Evolutionary conservation across 441 rosid genomes (phyloP), one percentile per base, ranked within the genome.

Genomic region (Eruca vesicaria): DNA sequence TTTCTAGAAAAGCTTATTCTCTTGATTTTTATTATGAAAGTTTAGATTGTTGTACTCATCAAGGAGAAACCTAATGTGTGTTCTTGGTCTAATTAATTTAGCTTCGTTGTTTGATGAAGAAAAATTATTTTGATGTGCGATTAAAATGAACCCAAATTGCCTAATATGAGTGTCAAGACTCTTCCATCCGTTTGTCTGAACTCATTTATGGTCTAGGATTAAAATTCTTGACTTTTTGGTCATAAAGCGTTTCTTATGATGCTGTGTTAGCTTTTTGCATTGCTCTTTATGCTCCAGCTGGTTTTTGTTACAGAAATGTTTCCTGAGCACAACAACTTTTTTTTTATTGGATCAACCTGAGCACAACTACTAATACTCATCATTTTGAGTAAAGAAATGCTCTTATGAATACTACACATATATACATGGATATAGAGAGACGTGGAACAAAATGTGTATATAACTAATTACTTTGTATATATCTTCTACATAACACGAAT

Each of bases 401-500:
- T 61, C 35, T 33, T 15, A 11, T 16, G 55, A 69, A 6, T 58
- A 59, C 10, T 21, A 59, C 28, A 31, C 8, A 57, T 23, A 1
- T 6, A 15, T 50, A 18, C 33, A 48, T 2, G 36, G 33, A n/a
- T n/a, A 23, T 28, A 60, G 15, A 65, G 33, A 57, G n/a, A n/a
- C n/a, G 2, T 6, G 26, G 36, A 57, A 65, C 28, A 73, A 73
- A 36, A 32, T 35, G 2, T 75, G 12, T 75, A 35, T 35, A 59
- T 33, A 65, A 21, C 61, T 21, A 20, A 45, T 31, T 57, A 61
- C 8, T 63, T 36, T 66, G 41, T 59, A 52, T 52, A 52, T 19
- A 66, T 66, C 29, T 31, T 43, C 12, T 15, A 59, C 55, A 60
- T 43, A 60, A 59, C 73, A 32, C n/a, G 61, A 45, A 19, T 43